Percentiles rank a stretch among this genome's conserved stretches.
Evolutionary conservation across 106 monocot species (phyloP).

Genomic region (Iris macrosiphon): DNA sequence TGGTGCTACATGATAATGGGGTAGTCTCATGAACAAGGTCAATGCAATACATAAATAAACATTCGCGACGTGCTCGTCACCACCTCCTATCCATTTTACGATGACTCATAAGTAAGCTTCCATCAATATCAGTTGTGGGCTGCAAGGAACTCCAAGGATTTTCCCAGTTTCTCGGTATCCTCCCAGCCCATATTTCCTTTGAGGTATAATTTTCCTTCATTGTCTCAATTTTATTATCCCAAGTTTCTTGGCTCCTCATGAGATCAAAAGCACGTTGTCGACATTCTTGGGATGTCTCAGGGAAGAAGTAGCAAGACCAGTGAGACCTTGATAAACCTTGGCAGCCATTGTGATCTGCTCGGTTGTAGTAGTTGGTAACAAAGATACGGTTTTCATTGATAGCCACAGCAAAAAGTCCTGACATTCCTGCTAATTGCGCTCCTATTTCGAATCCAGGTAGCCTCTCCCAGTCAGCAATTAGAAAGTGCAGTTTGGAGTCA

Average conservation of each 20-base stretch:
- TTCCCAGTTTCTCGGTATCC: conserved; percentile 72
- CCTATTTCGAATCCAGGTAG: conserved; percentile 79
- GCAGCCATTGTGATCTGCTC: conserved; percentile 78
- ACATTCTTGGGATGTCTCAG: conserved; percentile 73
- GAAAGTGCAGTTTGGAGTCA: conserved; percentile 46
- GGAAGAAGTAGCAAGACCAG: conserved; percentile 94
- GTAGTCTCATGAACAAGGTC: no score
- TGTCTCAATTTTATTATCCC: conserved; percentile 37
- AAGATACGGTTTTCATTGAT: conserved; percentile 73
- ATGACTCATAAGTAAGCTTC: conserved; percentile 52
- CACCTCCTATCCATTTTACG: conserved; percentile 89
- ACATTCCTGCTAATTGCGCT: conserved; percentile 79
- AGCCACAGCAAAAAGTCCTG: conserved; percentile 73
- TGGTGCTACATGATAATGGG: no score
- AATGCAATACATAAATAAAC: no score
- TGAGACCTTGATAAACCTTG: conserved; percentile 61
- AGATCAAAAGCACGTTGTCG: conserved; percentile 44
- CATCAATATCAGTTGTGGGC: conserved; percentile 79
- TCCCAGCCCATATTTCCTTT: conserved; percentile 78
- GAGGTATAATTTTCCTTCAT: conserved; percentile 79
- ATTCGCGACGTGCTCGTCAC: conserved; percentile 98
- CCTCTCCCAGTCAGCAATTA: conserved; percentile 82
- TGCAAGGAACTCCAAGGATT: conserved; percentile 76
- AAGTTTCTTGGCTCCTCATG: conserved; percentile 52
- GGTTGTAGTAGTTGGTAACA: conserved; percentile 71